Base-by-base conservation (phyloP, 192 early-diverging fungal genomes). In the Mortierella alpina region DNA sequence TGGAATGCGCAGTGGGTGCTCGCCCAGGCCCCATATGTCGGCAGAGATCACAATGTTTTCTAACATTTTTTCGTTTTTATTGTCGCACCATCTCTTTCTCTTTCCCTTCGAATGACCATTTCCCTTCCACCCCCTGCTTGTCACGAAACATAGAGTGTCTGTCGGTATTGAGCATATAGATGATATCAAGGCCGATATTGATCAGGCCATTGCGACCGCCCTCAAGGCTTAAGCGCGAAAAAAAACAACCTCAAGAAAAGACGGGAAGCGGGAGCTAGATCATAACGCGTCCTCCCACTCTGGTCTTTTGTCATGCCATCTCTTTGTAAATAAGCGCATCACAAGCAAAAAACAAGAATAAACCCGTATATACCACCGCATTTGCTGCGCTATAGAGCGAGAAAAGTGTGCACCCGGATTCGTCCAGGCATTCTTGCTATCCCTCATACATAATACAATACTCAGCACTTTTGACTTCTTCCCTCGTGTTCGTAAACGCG, bases 111-210 rank as follows among this genome's bases (percentile, higher is more conserved):
- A 58, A 20, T 6, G 18, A 47, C 17, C 22, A 8, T 56, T 23
- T 15, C 51, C 46, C 41, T 47, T 70, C 8, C 18, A 39, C 23
- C 41, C 8, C 7, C 48, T 39, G 31, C 3, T 31, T 31, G 3
- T 31, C 31, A 31, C 31, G 9, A 31, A 40, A 7, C 42, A 66
- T 42, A 90, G 95, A 67, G 91, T 96, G 8, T 92, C 90, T 14
- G 94, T 98, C 62, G 96, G 96, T 51, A 79, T 96, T 46, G 95
- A 97, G 75, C 85, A 93, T 57, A 92, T 93, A 48, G 89, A 91
- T 41, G 92, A 92, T 49, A 92, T 92, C 68, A 92, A 86, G 63
- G 79, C 82, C 51, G 91, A 92, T 57, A 89, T 92, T 78, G 82
- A 83, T 9, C 76, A 86, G 65, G 91, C 91, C 40, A 76, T 92